Base-by-base conservation (phyloP, 768 basidiomycete genomes). In the Trametes maxima region DNA sequence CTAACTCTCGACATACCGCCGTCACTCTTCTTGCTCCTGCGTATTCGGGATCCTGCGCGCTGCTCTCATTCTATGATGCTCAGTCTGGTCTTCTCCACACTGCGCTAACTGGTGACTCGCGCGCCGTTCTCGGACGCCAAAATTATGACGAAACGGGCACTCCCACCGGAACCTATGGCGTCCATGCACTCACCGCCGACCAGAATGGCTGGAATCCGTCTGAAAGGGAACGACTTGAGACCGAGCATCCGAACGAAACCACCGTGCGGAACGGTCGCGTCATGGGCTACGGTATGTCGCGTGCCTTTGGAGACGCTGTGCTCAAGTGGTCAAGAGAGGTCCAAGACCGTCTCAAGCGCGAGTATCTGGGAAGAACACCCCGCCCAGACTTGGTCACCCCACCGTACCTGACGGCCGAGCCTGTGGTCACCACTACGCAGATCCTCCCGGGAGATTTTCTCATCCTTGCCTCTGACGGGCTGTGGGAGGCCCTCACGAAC, bases 401-500 rank as follows among this genome's bases (percentile, higher is more conserved):
- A 2, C 80, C 82, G 0, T 81, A 82, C 66, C 72, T 85, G 19
- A 81, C 79, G 8, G 82, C 83, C 0, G 77, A 79, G 60, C 85
- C 84, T 2, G 80, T 79, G 49, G 75, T 85, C 36, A 80, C 76
- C n/a, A 74, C 76, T 1, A 73, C 76, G 25, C 68, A 75, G 42
- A 69, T 82, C 16, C 65, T 76, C 48, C 76, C 78, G 1, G 80
- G 79, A 33, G 82, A 82, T 64, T 85, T 86, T 67, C 66, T 87
- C 49, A 79, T 86, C 33, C 65, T 87, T 68, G 82, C 77, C 0
- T 79, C 80, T 1, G 78, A 79, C 62, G 85, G 83, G 6, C 70
- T 87, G 8, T 85, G 79, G 77, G 81, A 86, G 45, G 76, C 76
- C 48, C 72, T 87, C 55, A 79, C 80, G 25, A 81, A 78, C 69